Evolutionary conservation across 192 early-diverging fungal genomes (phyloP).

Genomic region (Physocladia obscura): DNA sequence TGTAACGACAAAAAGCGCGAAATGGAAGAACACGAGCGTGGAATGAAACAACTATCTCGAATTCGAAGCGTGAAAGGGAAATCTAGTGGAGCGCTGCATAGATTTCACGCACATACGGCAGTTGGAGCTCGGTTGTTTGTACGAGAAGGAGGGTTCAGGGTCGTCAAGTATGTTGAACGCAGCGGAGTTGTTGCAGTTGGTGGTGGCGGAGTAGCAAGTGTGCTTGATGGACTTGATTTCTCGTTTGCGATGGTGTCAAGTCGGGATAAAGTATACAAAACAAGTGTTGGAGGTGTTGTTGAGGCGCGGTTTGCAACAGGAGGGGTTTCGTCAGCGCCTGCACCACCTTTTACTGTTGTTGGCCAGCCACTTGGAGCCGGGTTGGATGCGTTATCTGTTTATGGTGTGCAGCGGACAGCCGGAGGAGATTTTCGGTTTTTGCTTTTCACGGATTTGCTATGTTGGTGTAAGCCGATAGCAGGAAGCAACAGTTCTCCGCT

Average conservation of each 20-base stretch:
- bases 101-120: neutral
- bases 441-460: slow-evolving; percentile 49
- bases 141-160: slow-evolving; percentile 24
- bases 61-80: slow-evolving; percentile 22
- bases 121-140: slow-evolving; percentile 26
- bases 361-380: slow-evolving; percentile 13
- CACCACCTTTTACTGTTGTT: slow-evolving; percentile 7
- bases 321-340: neutral
- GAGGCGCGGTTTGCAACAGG: slow-evolving; percentile 27
- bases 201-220: slow-evolving; percentile 15
- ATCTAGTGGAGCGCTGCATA: slow-evolving; percentile 19
- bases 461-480: slow-evolving; percentile 44
- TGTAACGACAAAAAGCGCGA: slow-evolving; percentile 85
- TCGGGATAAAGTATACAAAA: slow-evolving; percentile 4
- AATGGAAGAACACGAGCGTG: slow-evolving; percentile 52
- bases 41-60: slow-evolving; percentile 24
- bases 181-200: slow-evolving; percentile 11
- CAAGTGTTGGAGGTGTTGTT: neutral
- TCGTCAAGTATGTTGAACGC: slow-evolving; percentile 43
- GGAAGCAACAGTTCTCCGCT: slow-evolving; percentile 1
- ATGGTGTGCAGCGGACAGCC: slow-evolving; percentile 23
- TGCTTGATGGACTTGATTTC: slow-evolving; percentile 24
- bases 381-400: slow-evolving; percentile 29
- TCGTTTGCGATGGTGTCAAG: slow-evolving; percentile 10
- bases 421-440: slow-evolving; percentile 43